These are phyloP conservation scores for Pyracantha coccinea DNA, from an alignment of 331 rosid species.

Conservation along the genomic window DNA sequence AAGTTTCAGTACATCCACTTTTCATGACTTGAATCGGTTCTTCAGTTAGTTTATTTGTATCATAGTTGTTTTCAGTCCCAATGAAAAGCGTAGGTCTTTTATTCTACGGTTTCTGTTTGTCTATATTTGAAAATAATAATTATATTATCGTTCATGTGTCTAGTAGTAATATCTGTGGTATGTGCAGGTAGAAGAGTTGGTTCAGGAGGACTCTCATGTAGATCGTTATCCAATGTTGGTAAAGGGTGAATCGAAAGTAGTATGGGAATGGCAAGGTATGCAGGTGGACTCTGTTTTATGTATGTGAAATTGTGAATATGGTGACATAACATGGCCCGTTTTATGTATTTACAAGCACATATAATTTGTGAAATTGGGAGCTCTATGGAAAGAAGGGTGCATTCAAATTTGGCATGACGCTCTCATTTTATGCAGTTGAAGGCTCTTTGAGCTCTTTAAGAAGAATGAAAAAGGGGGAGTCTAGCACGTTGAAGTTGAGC, in stretches of 20 bases:
- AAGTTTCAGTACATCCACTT: neutral
- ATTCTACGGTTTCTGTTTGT: neutral
- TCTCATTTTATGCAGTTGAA: constrained; percentile 41
- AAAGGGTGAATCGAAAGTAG: constrained; percentile 87
- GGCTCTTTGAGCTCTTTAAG: constrained; percentile 77
- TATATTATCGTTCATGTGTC: neutral
- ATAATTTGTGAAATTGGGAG: neutral
- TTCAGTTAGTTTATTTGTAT: neutral
- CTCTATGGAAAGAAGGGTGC: neutral
- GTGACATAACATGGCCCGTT: neutral
- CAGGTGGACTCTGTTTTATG: neutral
- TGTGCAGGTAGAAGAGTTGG: constrained; percentile 80
- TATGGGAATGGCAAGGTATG: constrained; percentile 90
- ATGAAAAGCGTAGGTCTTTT: neutral
- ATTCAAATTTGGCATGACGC: neutral
- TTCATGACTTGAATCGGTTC: neutral
- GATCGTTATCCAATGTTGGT: constrained; percentile 81
- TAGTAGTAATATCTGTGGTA: constrained; percentile 5
- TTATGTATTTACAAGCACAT: neutral
- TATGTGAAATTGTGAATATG: neutral
- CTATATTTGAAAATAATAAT: neutral
- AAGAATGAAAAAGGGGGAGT: constrained; percentile 33
- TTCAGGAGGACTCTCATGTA: constrained; percentile 87
- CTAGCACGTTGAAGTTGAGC: constrained; percentile 24
- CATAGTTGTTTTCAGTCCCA: neutral